Conservation (phyloP, 805 yeast genomes). For the Metschnikowia peoriensis region DNA sequence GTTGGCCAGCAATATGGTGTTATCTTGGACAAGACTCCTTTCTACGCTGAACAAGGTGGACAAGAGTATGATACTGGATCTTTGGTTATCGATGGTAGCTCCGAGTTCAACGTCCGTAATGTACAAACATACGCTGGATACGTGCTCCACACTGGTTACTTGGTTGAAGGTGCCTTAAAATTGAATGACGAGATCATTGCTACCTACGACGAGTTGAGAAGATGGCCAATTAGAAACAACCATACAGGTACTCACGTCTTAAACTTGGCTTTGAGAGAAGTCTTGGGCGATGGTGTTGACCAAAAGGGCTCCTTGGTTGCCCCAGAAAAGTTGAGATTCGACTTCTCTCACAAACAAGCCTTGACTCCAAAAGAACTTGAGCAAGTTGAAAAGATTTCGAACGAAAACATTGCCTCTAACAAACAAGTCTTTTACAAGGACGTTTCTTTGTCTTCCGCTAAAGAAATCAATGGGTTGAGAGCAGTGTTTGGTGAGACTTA, state of each 20-base stretch:
- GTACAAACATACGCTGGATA: constrained; percentile 94
- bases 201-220: constrained; percentile 86
- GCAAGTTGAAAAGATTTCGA: constrained; percentile 72
- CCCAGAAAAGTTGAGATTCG: constrained; percentile 92
- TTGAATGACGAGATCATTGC: constrained; percentile 76
- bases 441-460: constrained; percentile 72
- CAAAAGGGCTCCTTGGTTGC: constrained; percentile 97
- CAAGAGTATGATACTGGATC: constrained; percentile 96
- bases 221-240: constrained; percentile 95
- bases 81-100: constrained; percentile 79
- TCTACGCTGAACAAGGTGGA: constrained; percentile 99
- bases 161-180: constrained; percentile 71
- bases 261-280: constrained; percentile 83
- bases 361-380: constrained; percentile 67
- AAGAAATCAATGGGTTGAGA: constrained; percentile 77
- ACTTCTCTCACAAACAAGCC: constrained; percentile 90
- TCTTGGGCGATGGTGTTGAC: constrained; percentile 83
- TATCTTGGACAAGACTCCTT: constrained; percentile 83
- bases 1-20: constrained; percentile 64
- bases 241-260: constrained; percentile 98
- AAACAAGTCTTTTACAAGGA: constrained; percentile 77
- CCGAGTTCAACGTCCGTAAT: constrained; percentile 87
- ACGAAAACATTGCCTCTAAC: constrained; percentile 68
- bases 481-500: constrained; percentile 99
- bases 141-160: constrained; percentile 88